phyloP scores from a whole-genome alignment of 805 yeast species.

The Metschnikowia cerradonensis region DNA sequence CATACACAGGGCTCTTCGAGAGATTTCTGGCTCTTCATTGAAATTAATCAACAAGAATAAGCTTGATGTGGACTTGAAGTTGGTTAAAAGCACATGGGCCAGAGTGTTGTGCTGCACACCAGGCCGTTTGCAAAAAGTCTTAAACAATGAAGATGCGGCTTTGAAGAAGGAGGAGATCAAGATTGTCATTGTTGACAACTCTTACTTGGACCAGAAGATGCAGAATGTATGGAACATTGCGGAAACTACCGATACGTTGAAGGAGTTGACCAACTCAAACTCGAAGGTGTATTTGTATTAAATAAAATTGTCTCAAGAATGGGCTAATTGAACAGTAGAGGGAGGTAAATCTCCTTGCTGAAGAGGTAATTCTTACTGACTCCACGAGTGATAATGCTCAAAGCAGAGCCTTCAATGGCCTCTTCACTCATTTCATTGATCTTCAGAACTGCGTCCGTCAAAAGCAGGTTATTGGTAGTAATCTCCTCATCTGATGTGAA shows the following conservation, averaged over 20 bases:
- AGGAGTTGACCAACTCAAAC: constrained; percentile 37
- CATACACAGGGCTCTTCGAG: constrained; percentile 58
- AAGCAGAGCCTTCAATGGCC: constrained; percentile 15
- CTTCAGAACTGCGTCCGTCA: not conserved
- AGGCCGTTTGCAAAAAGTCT: constrained; percentile 49
- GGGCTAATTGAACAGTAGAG: constrained; percentile 16
- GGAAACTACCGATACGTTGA: constrained; percentile 42
- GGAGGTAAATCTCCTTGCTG: constrained; percentile 20
- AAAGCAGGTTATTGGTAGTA: not conserved
- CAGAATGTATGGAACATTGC: constrained; percentile 58
- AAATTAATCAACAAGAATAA: constrained; percentile 76
- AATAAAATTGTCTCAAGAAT: not conserved
- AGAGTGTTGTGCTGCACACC: constrained; percentile 62
- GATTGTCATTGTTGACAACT: constrained; percentile 55
- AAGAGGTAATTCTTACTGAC: constrained; percentile 28
- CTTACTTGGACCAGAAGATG: constrained; percentile 57
- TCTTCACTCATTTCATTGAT: constrained; percentile 5
- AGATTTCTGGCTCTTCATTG: constrained; percentile 49
- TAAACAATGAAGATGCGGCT: constrained; percentile 40
- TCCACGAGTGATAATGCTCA: constrained; percentile 19
- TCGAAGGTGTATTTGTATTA: constrained; percentile 53
- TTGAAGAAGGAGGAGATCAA: constrained; percentile 43
- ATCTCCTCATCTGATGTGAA: constrained; percentile 9
- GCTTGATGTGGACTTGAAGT: constrained; percentile 54
- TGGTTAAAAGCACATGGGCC: constrained; percentile 41